phyloP scores from a whole-genome alignment of 2,329 filamentous ascomycete species.

The Sporothrix mexicana region DNA sequence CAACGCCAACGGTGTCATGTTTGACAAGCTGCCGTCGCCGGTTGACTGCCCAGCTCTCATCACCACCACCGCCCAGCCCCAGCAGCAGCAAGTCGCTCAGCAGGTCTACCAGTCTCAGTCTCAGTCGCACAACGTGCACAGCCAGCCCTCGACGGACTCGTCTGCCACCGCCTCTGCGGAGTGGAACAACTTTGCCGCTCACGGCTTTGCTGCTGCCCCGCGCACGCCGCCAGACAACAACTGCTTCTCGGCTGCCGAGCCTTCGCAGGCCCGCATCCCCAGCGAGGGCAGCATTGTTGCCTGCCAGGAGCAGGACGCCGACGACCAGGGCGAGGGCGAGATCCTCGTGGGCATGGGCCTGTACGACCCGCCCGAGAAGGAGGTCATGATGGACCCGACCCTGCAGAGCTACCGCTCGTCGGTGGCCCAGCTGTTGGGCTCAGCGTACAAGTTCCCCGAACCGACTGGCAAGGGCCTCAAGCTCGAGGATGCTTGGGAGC shows the following conservation, averaged over 20 bases:
- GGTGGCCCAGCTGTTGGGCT: conserved; percentile 60
- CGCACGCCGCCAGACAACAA: conserved; percentile 56
- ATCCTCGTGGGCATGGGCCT: conserved; percentile 83
- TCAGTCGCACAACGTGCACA: conserved; percentile 7
- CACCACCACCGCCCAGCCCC: not conserved
- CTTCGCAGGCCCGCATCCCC: conserved; percentile 51
- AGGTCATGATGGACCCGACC: conserved; percentile 54
- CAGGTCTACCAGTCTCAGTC: conserved; percentile 22
- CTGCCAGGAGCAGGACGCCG: conserved; percentile 54
- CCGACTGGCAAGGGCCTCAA: conserved; percentile 75
- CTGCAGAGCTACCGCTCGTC: conserved; percentile 62
- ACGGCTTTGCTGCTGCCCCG: conserved; percentile 56
- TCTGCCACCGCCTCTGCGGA: not conserved
- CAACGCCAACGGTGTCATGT: conserved; percentile 33
- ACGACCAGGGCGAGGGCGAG: conserved; percentile 65
- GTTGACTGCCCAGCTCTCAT: conserved; percentile 37
- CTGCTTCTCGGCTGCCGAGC: conserved; percentile 57
- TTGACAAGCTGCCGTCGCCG: conserved; percentile 37
- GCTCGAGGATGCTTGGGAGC: conserved; percentile 80
- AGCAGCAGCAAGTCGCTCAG: conserved; percentile 1
- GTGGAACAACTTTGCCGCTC: conserved; percentile 33
- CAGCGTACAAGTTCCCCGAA: conserved; percentile 53
- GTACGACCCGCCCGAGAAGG: conserved; percentile 72
- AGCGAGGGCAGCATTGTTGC: conserved; percentile 58
- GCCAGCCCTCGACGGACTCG: conserved; percentile 10